A percentile compares a stretch with the other conserved stretches of the same genome.
Evolutionary conservation across 129 eudicot genomes (phyloP).

Genomic region (Chrysanthemum makinoi): DNA sequence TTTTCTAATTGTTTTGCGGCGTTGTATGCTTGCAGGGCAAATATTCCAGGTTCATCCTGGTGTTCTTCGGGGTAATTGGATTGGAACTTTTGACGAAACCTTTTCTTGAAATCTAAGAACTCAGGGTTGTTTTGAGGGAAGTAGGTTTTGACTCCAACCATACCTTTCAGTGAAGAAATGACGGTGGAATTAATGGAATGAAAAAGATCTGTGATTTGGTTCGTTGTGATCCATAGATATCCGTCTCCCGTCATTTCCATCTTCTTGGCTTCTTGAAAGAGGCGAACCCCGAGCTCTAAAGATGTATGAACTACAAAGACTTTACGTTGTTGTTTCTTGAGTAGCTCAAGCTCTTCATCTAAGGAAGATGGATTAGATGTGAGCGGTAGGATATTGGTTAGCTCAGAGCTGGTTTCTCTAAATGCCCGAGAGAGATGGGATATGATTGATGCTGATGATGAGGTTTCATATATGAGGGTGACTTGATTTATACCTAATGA

Average conservation of each 20-base stretch:
- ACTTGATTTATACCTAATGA: slow-evolving; percentile 35
- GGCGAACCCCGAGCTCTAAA: slow-evolving; percentile 30
- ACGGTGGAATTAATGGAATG: slow-evolving; percentile 36
- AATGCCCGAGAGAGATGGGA: slow-evolving; percentile 40
- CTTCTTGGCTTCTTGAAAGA: slow-evolving; percentile 46
- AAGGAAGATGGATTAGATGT: slow-evolving; percentile 22
- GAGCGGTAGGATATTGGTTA: slow-evolving; percentile 34
- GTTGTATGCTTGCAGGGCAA: slow-evolving; percentile 46
- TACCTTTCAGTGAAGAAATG: slow-evolving; percentile 53
- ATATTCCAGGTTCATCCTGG: slow-evolving; percentile 46
- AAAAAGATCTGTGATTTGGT: slow-evolving; percentile 35
- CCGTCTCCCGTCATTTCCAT: slow-evolving; percentile 48
- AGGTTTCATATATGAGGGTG: slow-evolving; percentile 38
- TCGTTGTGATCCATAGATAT: slow-evolving; percentile 58
- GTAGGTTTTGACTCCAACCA: slow-evolving; percentile 53
- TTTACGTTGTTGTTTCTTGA: slow-evolving; percentile 34
- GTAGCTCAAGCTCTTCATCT: slow-evolving; percentile 39
- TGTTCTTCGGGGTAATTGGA: slow-evolving; percentile 41
- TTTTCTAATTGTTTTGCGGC: slow-evolving; percentile 14
- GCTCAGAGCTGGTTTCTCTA: slow-evolving; percentile 27
- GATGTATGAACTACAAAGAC: slow-evolving; percentile 56
- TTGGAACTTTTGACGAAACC: slow-evolving; percentile 36
- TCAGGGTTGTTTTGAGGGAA: slow-evolving; percentile 26
- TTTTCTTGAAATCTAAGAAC: slow-evolving; percentile 29
- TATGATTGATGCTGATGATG: slow-evolving; percentile 29